Evolutionary conservation across 2,329 filamentous ascomycete species (phyloP).

Genomic region (Ascochyta clinopodiicola): DNA sequence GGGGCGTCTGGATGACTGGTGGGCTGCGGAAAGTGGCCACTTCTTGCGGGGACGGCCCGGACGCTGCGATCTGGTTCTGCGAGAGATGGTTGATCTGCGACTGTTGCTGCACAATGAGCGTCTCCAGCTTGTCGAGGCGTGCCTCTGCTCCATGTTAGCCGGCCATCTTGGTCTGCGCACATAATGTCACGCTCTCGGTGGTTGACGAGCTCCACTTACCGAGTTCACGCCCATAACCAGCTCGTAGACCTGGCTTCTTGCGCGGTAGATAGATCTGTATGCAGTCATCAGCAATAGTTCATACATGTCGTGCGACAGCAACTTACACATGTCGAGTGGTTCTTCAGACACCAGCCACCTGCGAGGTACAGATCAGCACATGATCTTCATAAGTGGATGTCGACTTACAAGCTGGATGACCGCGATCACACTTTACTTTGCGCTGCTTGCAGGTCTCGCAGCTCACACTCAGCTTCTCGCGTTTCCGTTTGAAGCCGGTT

Average conservation of each 20-base stretch:
- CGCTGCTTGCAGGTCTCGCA: constrained; percentile 78
- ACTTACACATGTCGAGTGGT: constrained; percentile 65
- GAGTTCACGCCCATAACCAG: constrained; percentile 68
- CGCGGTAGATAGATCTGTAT: constrained; percentile 67
- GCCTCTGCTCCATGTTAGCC: constrained; percentile 24
- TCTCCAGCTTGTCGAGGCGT: constrained; percentile 53
- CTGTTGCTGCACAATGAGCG: constrained; percentile 54
- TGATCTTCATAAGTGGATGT: background rate
- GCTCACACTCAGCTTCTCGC: constrained; percentile 56
- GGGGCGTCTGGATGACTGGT: constrained; percentile 48
- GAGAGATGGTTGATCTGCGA: constrained; percentile 54
- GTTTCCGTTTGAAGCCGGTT: constrained; percentile 56
- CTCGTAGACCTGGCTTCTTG: constrained; percentile 69
- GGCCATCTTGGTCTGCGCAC: constrained; percentile 7
- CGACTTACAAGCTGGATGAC: constrained; percentile 69
- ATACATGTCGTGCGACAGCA: constrained; percentile 3
- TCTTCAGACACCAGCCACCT: constrained; percentile 70
- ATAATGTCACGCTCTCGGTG: constrained; percentile 12
- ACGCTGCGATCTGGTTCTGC: constrained; percentile 31
- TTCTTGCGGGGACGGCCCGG: constrained; percentile 42
- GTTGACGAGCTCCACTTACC: constrained; percentile 6
- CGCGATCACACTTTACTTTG: constrained; percentile 75
- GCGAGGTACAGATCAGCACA: constrained; percentile 7
- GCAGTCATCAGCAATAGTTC: constrained; percentile 5
- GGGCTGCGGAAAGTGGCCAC: constrained; percentile 44